Base-by-base conservation (phyloP, 805 yeast genomes). In the Starmerella bacillaris region DNA sequence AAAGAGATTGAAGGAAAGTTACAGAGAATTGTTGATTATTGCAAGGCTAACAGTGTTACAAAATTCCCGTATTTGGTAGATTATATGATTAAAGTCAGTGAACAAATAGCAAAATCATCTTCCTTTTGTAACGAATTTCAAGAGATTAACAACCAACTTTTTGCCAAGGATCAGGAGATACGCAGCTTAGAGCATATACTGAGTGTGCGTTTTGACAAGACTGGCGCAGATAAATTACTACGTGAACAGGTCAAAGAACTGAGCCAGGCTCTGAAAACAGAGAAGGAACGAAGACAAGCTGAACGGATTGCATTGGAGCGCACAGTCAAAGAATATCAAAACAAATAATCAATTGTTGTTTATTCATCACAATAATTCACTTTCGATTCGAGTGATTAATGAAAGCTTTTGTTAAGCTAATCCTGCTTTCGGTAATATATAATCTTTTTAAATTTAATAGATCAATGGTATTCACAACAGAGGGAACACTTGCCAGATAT, bases 41-140 rank as follows among this genome's bases (percentile, higher is more conserved):
- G 37, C 19, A 21, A 33, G 28, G 27, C 24, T 28, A 36, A 38
- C 17, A 24, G 34, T 2, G 33, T 31, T 21, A 34, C 42, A 29
- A 48, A 48, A 30, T 37, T 45, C 12, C 51, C 51, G 21, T 21
- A 42, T 24, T 36, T 48, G 14, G 37, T 34, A 4, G 47, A 40
- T 8, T 36, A 44, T 6, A 20, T 45, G 34, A 34, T 41, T 18
- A 29, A 34, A 24, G 38, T 42, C 24, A 40, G 47, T 3, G 44
- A 42, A 11, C 34, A 42, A 30, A 15, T 47, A 6, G 45, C 42
- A 1, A 37, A 21, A 28, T 28, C 27, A 40, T 40, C 14, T 24
- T 12, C 12, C 32, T 31, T 8, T 18, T 24, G 12, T 24, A 24
- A 29, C 34, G 37, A 18, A 9, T 6, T 9, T 9, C 32, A 14